These are phyloP conservation scores for Amanita pallidorosea DNA, from an alignment of 768 basidiomycete species.

Conservation along the genomic window DNA sequence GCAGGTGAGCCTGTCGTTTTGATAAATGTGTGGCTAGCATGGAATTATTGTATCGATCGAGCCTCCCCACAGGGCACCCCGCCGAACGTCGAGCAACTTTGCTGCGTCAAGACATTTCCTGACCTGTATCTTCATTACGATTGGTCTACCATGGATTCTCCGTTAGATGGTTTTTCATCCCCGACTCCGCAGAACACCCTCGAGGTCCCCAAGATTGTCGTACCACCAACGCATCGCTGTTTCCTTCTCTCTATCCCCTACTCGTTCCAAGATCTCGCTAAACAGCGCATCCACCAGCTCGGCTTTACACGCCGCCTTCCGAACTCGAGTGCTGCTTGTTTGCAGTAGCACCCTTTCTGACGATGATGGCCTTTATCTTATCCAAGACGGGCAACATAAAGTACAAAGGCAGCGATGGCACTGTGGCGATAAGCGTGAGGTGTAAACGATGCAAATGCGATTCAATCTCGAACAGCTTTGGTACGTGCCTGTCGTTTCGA, in stretches of 20 bases:
- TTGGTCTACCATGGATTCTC: too few relatives aligned
- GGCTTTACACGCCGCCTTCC: constrained; percentile 13
- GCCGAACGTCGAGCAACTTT: too few relatives aligned
- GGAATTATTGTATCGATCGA: too few relatives aligned
- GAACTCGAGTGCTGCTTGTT: background rate
- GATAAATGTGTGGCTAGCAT: too few relatives aligned
- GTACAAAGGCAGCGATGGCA: constrained; percentile 48
- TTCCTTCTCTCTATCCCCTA: constrained; percentile 63
- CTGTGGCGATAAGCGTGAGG: constrained; percentile 52
- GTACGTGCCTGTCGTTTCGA: background rate
- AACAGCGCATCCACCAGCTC: constrained; percentile 51
- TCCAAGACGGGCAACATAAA: constrained; percentile 48
- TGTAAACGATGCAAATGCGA: constrained; percentile 40
- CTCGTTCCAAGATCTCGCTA: constrained; percentile 48
- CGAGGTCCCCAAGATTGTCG: constrained; percentile 19
- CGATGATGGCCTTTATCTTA: constrained; percentile 28
- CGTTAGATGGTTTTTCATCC: background rate
- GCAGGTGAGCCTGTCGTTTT: too few relatives aligned
- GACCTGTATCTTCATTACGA: too few relatives aligned
- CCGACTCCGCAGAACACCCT: background rate
- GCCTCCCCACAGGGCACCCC: too few relatives aligned
- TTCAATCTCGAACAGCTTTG: background rate
- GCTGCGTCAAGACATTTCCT: too few relatives aligned
- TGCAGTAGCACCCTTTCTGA: constrained; percentile 3
- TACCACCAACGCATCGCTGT: constrained; percentile 68